Base-by-base conservation (phyloP, 176 grass and related monocot genomes). In the Avena eriantha region DNA sequence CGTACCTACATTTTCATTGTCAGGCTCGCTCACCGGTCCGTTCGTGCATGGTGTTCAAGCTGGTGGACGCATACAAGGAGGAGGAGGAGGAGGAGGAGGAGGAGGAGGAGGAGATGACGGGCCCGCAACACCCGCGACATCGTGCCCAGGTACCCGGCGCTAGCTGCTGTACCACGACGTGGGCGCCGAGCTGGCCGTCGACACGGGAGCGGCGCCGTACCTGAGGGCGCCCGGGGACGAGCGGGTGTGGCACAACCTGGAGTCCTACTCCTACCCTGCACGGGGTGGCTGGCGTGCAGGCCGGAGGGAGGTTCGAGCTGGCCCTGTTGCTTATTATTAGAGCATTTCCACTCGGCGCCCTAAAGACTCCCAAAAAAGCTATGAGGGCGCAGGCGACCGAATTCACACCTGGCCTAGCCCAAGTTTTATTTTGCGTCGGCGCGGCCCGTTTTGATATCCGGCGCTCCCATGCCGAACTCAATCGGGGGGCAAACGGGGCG, bases 131-230 rank as follows among this genome's bases (percentile, higher is more conserved):
- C 71, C 18, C 63, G 22, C 12, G 90, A 93, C 88, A 11, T 93
- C 4, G 88, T 95, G 33, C 90, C 90, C 7, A 82, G 0, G 76
- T 92, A 91, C 86, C 93, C 88, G 10, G 71, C 49, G 21, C 3
- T 7, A 95, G 96, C 63, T 86, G 56, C 66, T 50, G 68, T 93
- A 93, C 77, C 80, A 66, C 56, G 93, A 92, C 65, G 86, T 95
- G 41, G 93, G 93, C 58, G 78, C 69, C 13, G 86, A 89, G 86
- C 72, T 95, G 9, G 24, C 53, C 2, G 71, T 95, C 72, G 84
- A 95, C 90, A 95, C 83, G 11, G 3, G 33, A 4, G 19, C n/a
- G 51, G 91, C 93, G 22, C 86, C 83, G 53, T 95, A 89, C 93
- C 72, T 93, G 51, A 91, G 50, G 43, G 23, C 21, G 23, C 90